These are phyloP conservation scores for Cladorrhinum sp. DNA, from an alignment of 2,329 filamentous ascomycete genomes.

Conservation along the genomic window DNA sequence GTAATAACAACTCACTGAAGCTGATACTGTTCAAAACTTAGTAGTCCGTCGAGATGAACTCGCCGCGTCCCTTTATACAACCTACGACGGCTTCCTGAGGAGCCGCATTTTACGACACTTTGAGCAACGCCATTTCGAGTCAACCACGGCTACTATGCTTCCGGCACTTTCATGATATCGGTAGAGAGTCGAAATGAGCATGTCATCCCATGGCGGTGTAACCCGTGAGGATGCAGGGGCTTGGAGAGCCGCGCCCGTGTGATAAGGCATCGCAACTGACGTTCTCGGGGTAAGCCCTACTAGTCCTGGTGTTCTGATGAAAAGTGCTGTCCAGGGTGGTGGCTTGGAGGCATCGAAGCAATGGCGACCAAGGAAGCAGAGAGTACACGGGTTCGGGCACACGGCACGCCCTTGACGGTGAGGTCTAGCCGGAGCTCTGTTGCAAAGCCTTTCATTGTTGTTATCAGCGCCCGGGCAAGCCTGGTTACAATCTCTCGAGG, in stretches of 20 bases:
- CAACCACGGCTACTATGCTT: not conserved
- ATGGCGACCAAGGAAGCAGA: not conserved
- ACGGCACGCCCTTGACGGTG: not conserved
- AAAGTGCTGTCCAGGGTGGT: not conserved
- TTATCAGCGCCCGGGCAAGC: not conserved
- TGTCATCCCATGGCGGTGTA: not conserved
- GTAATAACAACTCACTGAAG: not conserved
- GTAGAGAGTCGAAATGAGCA: not conserved
- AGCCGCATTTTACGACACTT: not conserved
- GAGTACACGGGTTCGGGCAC: constrained; percentile 1
- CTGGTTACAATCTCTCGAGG: not conserved
- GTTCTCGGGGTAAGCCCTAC: not conserved
- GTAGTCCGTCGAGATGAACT: not conserved
- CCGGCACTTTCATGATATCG: not conserved
- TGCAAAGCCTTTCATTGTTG: not conserved
- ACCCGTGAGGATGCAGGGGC: not conserved
- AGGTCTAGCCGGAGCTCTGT: not conserved
- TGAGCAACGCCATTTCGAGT: not conserved
- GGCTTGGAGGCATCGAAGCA: not conserved
- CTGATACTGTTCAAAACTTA: not conserved
- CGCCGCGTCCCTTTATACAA: not conserved
- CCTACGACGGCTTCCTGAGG: not conserved
- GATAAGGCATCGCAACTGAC: not conserved
- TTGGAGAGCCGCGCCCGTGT: not conserved
- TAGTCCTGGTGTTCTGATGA: not conserved